These are phyloP conservation scores for Chaetomiaceae sp. DNA, from an alignment of 2,329 filamentous ascomycete species.

Conservation along the genomic window DNA sequence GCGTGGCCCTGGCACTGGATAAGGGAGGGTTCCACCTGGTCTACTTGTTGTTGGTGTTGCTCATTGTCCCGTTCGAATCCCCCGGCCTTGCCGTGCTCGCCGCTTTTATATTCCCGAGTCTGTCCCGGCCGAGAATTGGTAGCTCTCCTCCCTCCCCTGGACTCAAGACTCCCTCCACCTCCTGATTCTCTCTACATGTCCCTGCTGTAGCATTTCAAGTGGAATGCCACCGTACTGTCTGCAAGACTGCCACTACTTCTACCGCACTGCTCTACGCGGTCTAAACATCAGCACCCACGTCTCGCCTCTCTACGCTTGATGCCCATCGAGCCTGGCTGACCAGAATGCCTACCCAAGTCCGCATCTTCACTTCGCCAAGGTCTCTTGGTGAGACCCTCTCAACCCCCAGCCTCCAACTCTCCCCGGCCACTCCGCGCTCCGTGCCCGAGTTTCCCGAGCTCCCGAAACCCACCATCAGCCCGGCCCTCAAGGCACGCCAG, in stretches of 20 bases:
- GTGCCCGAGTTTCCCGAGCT: conserved; percentile 35
- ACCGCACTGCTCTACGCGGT: conserved; percentile 81
- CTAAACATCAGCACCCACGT: conserved; percentile 76
- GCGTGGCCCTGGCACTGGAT: conserved; percentile 11
- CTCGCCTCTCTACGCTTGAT: conserved; percentile 69
- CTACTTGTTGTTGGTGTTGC: not conserved
- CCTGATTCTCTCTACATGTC: not conserved
- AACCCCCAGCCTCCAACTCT: conserved; percentile 37
- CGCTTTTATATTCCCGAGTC: conserved; percentile 21
- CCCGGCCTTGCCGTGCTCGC: conserved; percentile 10
- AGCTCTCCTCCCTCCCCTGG: conserved; percentile 9
- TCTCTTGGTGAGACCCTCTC: conserved; percentile 68
- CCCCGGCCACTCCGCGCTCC: conserved; percentile 39
- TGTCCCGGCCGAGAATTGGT: conserved; percentile 22
- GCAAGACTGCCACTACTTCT: conserved; percentile 91
- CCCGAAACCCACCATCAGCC: conserved; percentile 31
- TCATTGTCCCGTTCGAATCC: not conserved
- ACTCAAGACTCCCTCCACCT: not conserved
- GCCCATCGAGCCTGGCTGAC: conserved; percentile 40
- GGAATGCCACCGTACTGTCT: conserved; percentile 78
- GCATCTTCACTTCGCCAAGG: conserved; percentile 64
- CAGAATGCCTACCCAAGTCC: conserved; percentile 61
- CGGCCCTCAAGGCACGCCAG: conserved; percentile 29
- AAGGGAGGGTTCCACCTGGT: conserved; percentile 8
- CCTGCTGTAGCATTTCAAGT: conserved; percentile 33